Evolutionary conservation across 179 eudicot genomes (phyloP).

Genomic region (Spinacia oleracea): DNA sequence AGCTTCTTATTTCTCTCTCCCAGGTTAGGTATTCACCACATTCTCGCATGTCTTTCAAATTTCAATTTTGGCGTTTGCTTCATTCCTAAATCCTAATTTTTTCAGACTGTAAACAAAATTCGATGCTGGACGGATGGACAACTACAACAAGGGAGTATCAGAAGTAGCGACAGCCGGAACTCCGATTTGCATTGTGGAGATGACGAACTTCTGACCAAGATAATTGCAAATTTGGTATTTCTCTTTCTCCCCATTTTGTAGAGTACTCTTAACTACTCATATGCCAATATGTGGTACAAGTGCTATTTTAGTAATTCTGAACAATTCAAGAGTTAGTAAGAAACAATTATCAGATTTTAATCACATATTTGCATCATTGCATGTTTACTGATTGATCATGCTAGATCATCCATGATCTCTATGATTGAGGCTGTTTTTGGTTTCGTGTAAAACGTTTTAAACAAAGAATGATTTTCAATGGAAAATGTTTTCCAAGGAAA

Average conservation of each 20-base stretch:
- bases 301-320: too few relatives aligned
- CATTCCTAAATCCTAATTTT: slow-evolving; percentile 26
- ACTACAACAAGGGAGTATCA: neutral
- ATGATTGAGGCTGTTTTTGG: too few relatives aligned
- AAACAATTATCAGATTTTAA: neutral
- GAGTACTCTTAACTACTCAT: neutral
- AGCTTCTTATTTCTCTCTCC: slow-evolving; percentile 55
- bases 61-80: neutral
- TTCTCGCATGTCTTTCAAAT: neutral
- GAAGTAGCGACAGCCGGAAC: neutral
- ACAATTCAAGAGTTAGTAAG: too few relatives aligned
- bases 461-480: too few relatives aligned
- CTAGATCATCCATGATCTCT: too few relatives aligned
- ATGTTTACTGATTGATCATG: too few relatives aligned
- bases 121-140: slow-evolving; percentile 47
- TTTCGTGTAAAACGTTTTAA: too few relatives aligned
- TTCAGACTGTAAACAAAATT: slow-evolving; percentile 53
- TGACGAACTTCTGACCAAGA: slow-evolving; percentile 43
- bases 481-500: too few relatives aligned
- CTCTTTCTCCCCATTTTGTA: neutral
- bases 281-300: too few relatives aligned
- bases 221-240: slow-evolving; percentile 52
- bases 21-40: slow-evolving; percentile 29
- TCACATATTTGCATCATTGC: too few relatives aligned
- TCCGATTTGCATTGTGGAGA: slow-evolving; percentile 28